Conservation (phyloP, 306 rosid species). For the Cucurbita argyrosperma region DNA sequence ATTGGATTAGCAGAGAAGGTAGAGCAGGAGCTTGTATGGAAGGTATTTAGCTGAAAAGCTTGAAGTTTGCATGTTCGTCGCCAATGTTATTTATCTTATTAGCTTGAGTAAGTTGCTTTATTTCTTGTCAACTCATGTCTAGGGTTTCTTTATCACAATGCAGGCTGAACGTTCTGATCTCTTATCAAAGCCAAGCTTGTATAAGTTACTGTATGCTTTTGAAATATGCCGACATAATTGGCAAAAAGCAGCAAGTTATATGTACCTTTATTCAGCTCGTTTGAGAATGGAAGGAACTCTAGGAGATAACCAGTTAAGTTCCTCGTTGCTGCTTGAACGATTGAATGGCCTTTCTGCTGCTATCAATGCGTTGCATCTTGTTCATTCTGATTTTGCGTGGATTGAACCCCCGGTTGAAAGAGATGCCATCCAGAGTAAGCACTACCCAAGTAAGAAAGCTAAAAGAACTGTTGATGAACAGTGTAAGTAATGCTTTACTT, state of each 20-base stretch:
- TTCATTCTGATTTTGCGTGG: constrained; percentile 76
- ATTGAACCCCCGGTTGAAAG: constrained; percentile 52
- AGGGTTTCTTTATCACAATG: constrained; percentile 15
- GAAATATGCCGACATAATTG: constrained; percentile 83
- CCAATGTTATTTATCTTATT: not conserved
- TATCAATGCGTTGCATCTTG: constrained; percentile 77
- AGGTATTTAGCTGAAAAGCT: constrained; percentile 37
- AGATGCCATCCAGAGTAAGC: constrained; percentile 29
- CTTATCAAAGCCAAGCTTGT: constrained; percentile 73
- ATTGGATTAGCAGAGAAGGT: constrained; percentile 82
- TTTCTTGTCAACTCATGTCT: not conserved
- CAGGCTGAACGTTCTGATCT: constrained; percentile 89
- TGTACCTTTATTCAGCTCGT: constrained; percentile 67
- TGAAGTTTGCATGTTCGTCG: not conserved
- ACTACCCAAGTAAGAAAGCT: constrained; percentile 66
- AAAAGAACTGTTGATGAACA: constrained; percentile 40
- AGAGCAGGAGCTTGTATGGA: constrained; percentile 96
- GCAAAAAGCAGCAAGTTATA: constrained; percentile 76
- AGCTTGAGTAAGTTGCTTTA: not conserved
- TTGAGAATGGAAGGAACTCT: constrained; percentile 48
- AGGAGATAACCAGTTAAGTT: constrained; percentile 41
- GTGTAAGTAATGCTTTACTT: constrained; percentile 31
- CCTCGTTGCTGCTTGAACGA: constrained; percentile 60
- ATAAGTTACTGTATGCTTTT: constrained; percentile 84
- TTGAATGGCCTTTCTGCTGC: constrained; percentile 74